Conservation (phyloP, 257 asterid genomes). For the Leonotis leonurus region DNA sequence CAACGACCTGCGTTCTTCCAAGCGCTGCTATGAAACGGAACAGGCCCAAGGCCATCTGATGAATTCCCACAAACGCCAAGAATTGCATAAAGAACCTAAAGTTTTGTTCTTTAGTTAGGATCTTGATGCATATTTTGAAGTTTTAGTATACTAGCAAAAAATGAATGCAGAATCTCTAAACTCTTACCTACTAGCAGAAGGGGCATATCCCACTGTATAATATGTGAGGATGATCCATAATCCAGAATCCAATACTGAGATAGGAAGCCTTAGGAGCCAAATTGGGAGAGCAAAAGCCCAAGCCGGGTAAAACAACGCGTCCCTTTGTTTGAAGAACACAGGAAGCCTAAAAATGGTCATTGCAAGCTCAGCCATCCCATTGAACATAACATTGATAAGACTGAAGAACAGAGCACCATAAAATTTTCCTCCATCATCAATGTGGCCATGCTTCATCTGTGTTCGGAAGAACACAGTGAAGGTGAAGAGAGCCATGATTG, state of each 20-base stretch:
- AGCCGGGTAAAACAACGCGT: slow-evolving; percentile 55
- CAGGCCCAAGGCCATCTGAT: slow-evolving; percentile 71
- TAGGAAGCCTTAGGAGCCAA: slow-evolving; percentile 61
- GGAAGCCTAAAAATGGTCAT: slow-evolving; percentile 64
- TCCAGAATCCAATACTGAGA: slow-evolving; percentile 52
- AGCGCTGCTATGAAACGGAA: slow-evolving; percentile 68
- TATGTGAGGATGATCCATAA: slow-evolving; percentile 65
- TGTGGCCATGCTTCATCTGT: slow-evolving; percentile 46
- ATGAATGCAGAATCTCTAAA: not conserved
- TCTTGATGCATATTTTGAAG: not conserved
- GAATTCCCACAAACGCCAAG: slow-evolving; percentile 57
- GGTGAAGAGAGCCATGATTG: slow-evolving; percentile 58
- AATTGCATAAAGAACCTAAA: slow-evolving; percentile 52
- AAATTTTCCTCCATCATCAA: slow-evolving; percentile 53
- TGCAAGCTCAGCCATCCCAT: slow-evolving; percentile 70
- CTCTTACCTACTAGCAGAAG: slow-evolving; percentile 51
- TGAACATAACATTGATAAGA: slow-evolving; percentile 64
- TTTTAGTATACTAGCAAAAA: not conserved
- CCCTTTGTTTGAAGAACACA: slow-evolving; percentile 62
- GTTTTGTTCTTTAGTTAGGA: not conserved
- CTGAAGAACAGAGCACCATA: slow-evolving; percentile 64
- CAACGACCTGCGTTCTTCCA: slow-evolving; percentile 68
- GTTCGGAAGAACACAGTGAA: slow-evolving; percentile 70
- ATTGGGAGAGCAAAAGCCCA: slow-evolving; percentile 73
- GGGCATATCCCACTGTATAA: slow-evolving; percentile 71